Evolutionary conservation across 768 basidiomycete genomes (phyloP), one percentile per base, ranked within the genome.

Genomic region (Hypholoma fasciculare): DNA sequence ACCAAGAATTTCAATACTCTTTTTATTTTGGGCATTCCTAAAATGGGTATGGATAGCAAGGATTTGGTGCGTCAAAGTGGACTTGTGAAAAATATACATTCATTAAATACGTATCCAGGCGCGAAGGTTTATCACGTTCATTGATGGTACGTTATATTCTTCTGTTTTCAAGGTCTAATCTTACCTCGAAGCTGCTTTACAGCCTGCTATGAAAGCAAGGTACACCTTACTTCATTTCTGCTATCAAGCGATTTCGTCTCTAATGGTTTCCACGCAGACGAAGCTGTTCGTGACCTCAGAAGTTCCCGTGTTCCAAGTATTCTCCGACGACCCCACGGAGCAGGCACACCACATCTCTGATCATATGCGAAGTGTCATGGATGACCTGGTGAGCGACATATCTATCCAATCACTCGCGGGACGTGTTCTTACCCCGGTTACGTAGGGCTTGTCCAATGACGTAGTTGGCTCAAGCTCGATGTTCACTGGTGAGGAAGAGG

Each of bases 401-500:
- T 46, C 17, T 38, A 5, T 42, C 34, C 16, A 26, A 37, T 13
- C 23, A 16, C 13, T 23, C 6, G 12, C 34, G 7, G 9, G 27
- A 44, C 42, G 27, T 54, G 34, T 46, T 26, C 13, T 37, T 9
- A 17, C 44, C 7, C 30, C 30, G 30, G 9, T 34, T 34, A 34
- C 30, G 34, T 62, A 96, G 93, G 94, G 94, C 17, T 77, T 98
- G 0, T 81, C 89, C 1, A 81, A 81, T 20, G 86, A 94, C 27
- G 74, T 82, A 17, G 89, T 96, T 16, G 92, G 94, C 36, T 78
- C 80, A 1, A 93, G 90, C 60, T 89, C 94, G 43, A 90, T 99
- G 77, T 98, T 98, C 69, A 89, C 89, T 0, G 96, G 96, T 3
- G 96, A 98, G 67, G 97, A 98, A 71, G 97, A 98, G 72, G 70